Percentiles rank a stretch among this genome's conserved stretches.
phyloP scores from a whole-genome alignment of 495 filamentous ascomycete species.

The Apiosordaria backusii region DNA sequence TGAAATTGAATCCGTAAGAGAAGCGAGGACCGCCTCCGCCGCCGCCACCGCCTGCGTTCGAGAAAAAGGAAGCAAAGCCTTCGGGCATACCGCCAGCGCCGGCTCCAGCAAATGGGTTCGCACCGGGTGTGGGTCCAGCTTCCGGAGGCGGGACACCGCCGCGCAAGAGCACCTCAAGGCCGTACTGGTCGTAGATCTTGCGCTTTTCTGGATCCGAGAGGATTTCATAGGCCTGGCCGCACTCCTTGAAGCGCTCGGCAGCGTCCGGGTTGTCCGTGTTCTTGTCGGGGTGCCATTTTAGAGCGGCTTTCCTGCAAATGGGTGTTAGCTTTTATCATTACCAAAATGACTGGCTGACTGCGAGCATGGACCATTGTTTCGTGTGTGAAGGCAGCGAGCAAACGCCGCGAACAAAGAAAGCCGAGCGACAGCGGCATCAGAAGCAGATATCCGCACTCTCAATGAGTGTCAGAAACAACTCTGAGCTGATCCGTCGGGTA shows the following conservation, averaged over 20 bases:
- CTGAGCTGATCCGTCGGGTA: conserved; percentile 5
- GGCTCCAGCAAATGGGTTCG: conserved; percentile 48
- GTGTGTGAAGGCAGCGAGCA: background rate
- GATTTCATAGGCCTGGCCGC: conserved; percentile 96
- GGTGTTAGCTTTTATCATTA: conserved; percentile 19
- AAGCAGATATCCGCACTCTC: background rate
- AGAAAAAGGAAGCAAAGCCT: conserved; percentile 29
- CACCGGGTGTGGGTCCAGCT: conserved; percentile 43
- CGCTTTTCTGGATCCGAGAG: conserved; percentile 96
- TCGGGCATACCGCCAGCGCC: conserved; percentile 37
- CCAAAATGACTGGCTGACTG: background rate
- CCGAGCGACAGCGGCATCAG: background rate
- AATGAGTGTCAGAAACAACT: background rate
- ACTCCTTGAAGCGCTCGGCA: conserved; percentile 89
- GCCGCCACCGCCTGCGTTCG: conserved; percentile 18
- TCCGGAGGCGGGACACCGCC: conserved; percentile 72
- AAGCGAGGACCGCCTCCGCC: conserved; percentile 48
- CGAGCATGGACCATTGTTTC: background rate
- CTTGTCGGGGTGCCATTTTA: conserved; percentile 96
- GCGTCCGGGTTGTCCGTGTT: conserved; percentile 86
- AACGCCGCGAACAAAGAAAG: background rate
- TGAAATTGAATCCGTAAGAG: conserved; percentile 77
- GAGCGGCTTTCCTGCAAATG: conserved; percentile 67
- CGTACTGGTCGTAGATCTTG: conserved; percentile 91
- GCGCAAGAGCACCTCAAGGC: conserved; percentile 85